Base-by-base conservation (phyloP, 768 basidiomycete species). In the Lanmaoa rubissima region DNA sequence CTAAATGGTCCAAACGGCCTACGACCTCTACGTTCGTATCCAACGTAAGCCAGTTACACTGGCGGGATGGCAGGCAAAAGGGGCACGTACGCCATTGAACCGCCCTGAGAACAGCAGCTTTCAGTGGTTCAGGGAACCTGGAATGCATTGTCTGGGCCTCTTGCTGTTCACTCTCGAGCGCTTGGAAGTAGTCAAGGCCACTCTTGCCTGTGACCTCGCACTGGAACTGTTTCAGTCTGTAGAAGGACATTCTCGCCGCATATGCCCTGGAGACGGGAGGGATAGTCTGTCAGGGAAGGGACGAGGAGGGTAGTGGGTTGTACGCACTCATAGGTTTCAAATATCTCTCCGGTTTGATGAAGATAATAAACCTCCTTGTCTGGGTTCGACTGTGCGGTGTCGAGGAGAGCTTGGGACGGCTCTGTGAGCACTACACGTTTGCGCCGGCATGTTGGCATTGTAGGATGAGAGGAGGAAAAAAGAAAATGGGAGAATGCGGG, bases 121-220 rank as follows among this genome's bases (percentile, higher is more conserved):
- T 98, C 65, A 99, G 85, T 58, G 87, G 86, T 69, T 93, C 88
- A 16, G 96, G 92, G 74, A 99, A 98, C 65, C 92, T 82, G 43
- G 88, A 82, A 70, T 98, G 94, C 73, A 98, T 82, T 31, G 88
- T 90, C 54, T 87, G 81, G 34, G 91, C 91, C 75, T 98, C 97
- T 64, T 87, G 85, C 57, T 82, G 85, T 74, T 99, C 97, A 55
- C 92, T 94, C 64, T 92, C 87, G 44, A 95, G 79, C 24, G 97
- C 97, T 67, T 93, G 86, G 73, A 95, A 97, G 75, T 94, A 99
- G 77, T 92, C 90, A 52, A 98, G 81, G 53, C 88, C 87, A 62
- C 91, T 89, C 77, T 94, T 96, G 73, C 95, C 94, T 35, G 92
- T 94, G 66, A 95, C 92, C 77, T 98, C 96, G 71, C 96, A 98